Conservation (phyloP, 2,329 filamentous ascomycete species). For the Sporothrix curviconia region DNA sequence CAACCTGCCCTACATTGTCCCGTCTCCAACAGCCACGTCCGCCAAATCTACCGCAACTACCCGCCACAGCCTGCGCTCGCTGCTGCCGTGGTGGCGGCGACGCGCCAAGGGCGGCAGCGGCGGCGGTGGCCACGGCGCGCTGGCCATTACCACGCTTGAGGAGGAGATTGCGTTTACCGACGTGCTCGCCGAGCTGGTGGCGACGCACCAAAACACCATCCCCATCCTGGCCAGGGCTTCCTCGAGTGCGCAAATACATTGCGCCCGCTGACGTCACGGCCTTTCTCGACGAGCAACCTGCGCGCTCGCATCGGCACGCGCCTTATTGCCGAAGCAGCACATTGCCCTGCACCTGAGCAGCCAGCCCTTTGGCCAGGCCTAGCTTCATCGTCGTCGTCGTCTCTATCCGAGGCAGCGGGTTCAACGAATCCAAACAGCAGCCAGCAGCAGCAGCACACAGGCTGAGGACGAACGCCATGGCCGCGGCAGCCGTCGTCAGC, state of each 20-base stretch:
- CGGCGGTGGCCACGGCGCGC: too few species aligned
- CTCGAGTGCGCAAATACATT: constrained; percentile 88
- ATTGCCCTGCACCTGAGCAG: constrained; percentile 74
- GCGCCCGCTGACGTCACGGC: constrained; percentile 72
- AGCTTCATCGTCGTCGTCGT: too few species aligned
- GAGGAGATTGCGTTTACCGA: constrained; percentile 90
- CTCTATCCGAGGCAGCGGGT: too few species aligned
- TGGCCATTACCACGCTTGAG: constrained; percentile 58
- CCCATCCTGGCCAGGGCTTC: constrained; percentile 88
- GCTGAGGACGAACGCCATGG: constrained; percentile 33
- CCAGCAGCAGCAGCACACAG: neutral
- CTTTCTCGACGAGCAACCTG: constrained; percentile 89
- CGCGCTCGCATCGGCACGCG: constrained; percentile 90
- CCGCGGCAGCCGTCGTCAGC: neutral
- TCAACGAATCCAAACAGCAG: too few species aligned
- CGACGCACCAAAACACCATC: constrained; percentile 91
- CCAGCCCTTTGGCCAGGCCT: constrained; percentile 57
- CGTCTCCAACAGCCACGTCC: constrained; percentile 96
- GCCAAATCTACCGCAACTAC: constrained; percentile 93
- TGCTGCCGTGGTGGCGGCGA: constrained; percentile 71
- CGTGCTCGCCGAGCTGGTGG: constrained; percentile 88
- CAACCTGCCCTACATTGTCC: constrained; percentile 92
- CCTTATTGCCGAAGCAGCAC: constrained; percentile 91
- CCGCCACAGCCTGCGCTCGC: constrained; percentile 83
- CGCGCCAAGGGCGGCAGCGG: neutral